Evolutionary conservation across 129 eudicot genomes (phyloP), one percentile per base, ranked within the genome.

Genomic region (Mikania micrantha): DNA sequence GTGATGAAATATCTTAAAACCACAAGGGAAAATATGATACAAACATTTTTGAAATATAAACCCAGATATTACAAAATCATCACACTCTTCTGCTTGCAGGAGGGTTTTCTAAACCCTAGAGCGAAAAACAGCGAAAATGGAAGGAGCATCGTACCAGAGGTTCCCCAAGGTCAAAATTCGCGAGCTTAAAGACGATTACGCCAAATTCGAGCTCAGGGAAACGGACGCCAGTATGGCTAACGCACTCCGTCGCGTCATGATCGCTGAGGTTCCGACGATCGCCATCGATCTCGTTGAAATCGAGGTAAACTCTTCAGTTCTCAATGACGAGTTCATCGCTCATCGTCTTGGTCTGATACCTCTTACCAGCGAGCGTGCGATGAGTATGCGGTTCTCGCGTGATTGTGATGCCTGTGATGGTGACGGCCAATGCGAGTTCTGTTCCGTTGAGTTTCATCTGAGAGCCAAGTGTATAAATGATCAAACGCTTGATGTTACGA

Each of bases 231-330:
- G 86, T 57, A 59, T 93, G 71, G 99, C 99, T 31, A 93, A 93
- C 81, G 99, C 99, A 2, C 95, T 93, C 79, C 99, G 99, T 11
- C 96, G 99, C 31, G 95, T 93, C n/a, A 93, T 93, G 99, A 93
- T 93, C 0, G 82, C 99, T 21, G 97, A 94, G 38, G 99, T 94
- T 9, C 99, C 99, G 7, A 94, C 97, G 13, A 75, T 94, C 69
- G 99, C 97, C 58, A 89, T 94, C 28, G 97, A 94, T 41, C 74
- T 94, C 0, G 99, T 94, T 10, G 99, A 94, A 72, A 94, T 94
- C 78, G 99, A 94, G 80, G 92, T 89, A 4, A 94, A 94, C 65
- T 94, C 99, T 3, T 86, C 97, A 0, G 97, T 94, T 12, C 84
- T 94, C 25, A 86, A 82, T 60, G 99, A 94, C 77, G 99, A 94